A percentile compares a stretch with the other conserved stretches of the same genome.
phyloP scores from a whole-genome alignment of 257 asterid species.

The Hygrophila difformis region DNA sequence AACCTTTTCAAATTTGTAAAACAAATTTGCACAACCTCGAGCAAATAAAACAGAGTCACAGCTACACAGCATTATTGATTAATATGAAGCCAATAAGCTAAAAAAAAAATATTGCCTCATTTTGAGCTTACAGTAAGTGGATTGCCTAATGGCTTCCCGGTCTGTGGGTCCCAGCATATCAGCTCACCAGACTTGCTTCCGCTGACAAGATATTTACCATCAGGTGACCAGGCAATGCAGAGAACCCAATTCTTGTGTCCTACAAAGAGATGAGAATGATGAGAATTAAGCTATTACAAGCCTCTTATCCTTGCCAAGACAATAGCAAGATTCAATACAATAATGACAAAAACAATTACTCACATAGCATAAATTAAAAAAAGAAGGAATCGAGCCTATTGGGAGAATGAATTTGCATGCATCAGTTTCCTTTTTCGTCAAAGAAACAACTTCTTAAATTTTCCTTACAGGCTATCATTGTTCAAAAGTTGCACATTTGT shows the following conservation, averaged over 20 bases:
- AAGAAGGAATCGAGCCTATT: too few species aligned
- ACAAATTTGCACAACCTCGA: slow-evolving; percentile 2
- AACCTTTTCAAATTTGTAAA: neutral
- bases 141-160: slow-evolving; percentile 71
- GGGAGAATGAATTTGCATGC: too few species aligned
- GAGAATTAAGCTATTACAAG: slow-evolving; percentile 3
- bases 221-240: slow-evolving; percentile 93
- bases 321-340: neutral
- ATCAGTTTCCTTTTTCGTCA: too few species aligned
- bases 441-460: too few species aligned
- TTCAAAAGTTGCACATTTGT: too few species aligned
- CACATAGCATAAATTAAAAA: too few species aligned
- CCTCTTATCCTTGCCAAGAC: slow-evolving; percentile 2
- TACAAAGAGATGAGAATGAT: too few species aligned
- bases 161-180: slow-evolving; percentile 79
- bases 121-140: slow-evolving; percentile 55
- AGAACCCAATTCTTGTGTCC: slow-evolving; percentile 97
- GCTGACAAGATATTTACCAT: slow-evolving; percentile 80
- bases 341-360: neutral
- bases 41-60: neutral
- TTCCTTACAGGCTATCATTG: too few species aligned
- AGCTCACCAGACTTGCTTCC: slow-evolving; percentile 95
- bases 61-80: neutral
- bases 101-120: too few species aligned
- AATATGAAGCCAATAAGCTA: too few species aligned